Percentiles rank a stretch among this genome's conserved stretches.
Conservation (phyloP, 352 stramenopile genomes). For the Globisporangium echinulatum region DNA sequence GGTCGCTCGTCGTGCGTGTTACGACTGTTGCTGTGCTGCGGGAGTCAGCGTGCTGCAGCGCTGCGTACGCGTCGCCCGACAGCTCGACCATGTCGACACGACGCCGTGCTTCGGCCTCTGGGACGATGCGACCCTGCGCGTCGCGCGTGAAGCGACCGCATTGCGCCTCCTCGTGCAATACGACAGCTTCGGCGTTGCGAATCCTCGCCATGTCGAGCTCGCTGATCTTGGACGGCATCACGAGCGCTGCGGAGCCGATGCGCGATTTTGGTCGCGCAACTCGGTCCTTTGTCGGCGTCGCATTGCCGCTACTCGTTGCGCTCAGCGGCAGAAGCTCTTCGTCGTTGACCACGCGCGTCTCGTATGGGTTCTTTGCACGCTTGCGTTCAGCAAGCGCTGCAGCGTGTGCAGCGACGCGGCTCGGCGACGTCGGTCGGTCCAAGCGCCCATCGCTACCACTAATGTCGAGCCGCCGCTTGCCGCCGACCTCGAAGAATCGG, state of each 20-base stretch:
- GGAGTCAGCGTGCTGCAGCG: not conserved
- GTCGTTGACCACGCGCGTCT: slow-evolving; percentile 83
- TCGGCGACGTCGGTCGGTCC: slow-evolving; percentile 7
- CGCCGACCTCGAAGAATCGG: slow-evolving; percentile 54
- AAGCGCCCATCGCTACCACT: not conserved
- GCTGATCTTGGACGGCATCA: slow-evolving; percentile 64
- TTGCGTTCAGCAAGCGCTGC: slow-evolving; percentile 48
- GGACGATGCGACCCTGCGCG: slow-evolving; percentile 60
- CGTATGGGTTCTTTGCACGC: slow-evolving; percentile 68
- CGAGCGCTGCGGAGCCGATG: slow-evolving; percentile 1
- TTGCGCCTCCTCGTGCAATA: slow-evolving; percentile 66
- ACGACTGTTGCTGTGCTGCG: not conserved
- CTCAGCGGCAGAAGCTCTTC: slow-evolving; percentile 57
- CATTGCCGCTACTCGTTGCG: not conserved
- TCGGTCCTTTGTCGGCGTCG: slow-evolving; percentile 6
- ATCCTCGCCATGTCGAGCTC: slow-evolving; percentile 83
- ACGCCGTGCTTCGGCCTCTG: slow-evolving; percentile 46
- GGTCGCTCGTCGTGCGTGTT: not conserved
- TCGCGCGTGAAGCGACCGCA: slow-evolving; percentile 65
- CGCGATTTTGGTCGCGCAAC: slow-evolving; percentile 8
- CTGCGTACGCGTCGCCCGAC: slow-evolving; percentile 39
- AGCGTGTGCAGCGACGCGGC: slow-evolving; percentile 9
- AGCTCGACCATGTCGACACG: slow-evolving; percentile 52
- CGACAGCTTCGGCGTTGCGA: slow-evolving; percentile 47
- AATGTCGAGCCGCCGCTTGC: slow-evolving; percentile 27